Evolutionary conservation across 1,139 yeast species (phyloP).

Genomic region (Debaryomycetaceae sp.): DNA sequence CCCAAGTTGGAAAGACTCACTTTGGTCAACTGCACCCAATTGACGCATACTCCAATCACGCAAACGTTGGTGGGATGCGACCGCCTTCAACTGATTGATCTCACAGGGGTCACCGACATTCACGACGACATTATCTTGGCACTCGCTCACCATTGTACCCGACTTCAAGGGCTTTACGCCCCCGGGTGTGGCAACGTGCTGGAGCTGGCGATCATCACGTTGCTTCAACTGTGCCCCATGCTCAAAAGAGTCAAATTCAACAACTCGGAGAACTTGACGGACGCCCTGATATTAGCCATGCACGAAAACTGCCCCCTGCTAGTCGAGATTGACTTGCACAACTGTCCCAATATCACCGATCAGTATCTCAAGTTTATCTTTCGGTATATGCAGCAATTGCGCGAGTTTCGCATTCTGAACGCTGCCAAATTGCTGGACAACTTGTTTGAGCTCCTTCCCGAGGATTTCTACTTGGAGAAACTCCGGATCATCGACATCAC

Average conservation of each 20-base stretch:
- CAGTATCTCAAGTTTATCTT: slow-evolving; percentile 58
- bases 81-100: slow-evolving; percentile 78
- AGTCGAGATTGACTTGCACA: slow-evolving; percentile 87
- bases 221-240: slow-evolving; percentile 65
- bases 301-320: slow-evolving; percentile 69
- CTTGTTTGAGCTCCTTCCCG: slow-evolving; percentile 47
- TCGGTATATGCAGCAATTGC: slow-evolving; percentile 58
- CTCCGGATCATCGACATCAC: slow-evolving; percentile 83
- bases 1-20: slow-evolving; percentile 80
- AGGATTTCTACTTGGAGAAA: slow-evolving; percentile 39
- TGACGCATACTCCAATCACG: slow-evolving; percentile 60
- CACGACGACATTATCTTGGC: slow-evolving; percentile 66
- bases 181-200: slow-evolving; percentile 74
- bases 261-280: slow-evolving; percentile 65
- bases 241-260: slow-evolving; percentile 80
- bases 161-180: slow-evolving; percentile 87
- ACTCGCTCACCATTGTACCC: slow-evolving; percentile 67
- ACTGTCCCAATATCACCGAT: slow-evolving; percentile 74
- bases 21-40: slow-evolving; percentile 69
- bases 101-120: slow-evolving; percentile 72
- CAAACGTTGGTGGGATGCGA: slow-evolving; percentile 61
- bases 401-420: slow-evolving; percentile 81
- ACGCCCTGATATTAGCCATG: slow-evolving; percentile 59
- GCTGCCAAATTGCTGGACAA: slow-evolving; percentile 68
- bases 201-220: slow-evolving; percentile 57